Conservation (phyloP, 1,284 basidiomycete species). For the Pyrrhoderma lamaoense region DNA sequence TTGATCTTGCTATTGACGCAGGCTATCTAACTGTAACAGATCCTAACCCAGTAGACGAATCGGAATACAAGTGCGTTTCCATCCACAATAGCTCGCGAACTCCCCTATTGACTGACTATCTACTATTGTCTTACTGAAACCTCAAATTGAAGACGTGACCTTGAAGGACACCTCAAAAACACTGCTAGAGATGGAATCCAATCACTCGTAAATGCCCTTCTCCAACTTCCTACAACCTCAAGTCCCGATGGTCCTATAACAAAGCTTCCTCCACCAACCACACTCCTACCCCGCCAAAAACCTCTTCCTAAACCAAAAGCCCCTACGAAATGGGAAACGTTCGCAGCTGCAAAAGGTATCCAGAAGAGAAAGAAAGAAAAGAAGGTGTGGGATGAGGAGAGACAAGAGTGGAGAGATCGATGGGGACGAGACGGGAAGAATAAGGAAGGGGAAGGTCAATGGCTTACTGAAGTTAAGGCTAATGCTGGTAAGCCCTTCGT, state of each 20-base stretch:
- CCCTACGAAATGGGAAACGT: slow-evolving; percentile 94
- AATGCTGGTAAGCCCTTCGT: slow-evolving; percentile 62
- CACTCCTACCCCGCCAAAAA: slow-evolving; percentile 82
- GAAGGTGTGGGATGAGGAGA: slow-evolving; percentile 92
- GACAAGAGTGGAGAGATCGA: slow-evolving; percentile 85
- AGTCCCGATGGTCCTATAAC: slow-evolving; percentile 83
- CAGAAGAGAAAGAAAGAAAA: slow-evolving; percentile 74
- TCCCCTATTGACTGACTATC: background rate
- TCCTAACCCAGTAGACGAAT: slow-evolving; percentile 76
- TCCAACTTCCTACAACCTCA: slow-evolving; percentile 71
- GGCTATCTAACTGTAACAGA: slow-evolving; percentile 86
- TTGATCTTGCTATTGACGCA: slow-evolving; percentile 75
- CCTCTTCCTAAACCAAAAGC: slow-evolving; percentile 90
- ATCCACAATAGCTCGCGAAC: no score
- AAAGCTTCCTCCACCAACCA: slow-evolving; percentile 70
- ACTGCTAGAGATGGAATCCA: slow-evolving; percentile 87
- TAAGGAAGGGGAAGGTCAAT: slow-evolving; percentile 81
- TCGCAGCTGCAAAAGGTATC: slow-evolving; percentile 93
- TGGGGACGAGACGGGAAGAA: slow-evolving; percentile 95
- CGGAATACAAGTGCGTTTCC: slow-evolving; percentile 60
- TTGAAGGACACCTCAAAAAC: slow-evolving; percentile 74
- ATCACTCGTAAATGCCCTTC: slow-evolving; percentile 66
- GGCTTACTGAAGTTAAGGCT: slow-evolving; percentile 86
- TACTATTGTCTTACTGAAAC: no score
- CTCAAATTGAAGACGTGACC: slow-evolving; percentile 64